These are phyloP conservation scores for Umbilicaria muhlenbergii DNA, from an alignment of 495 filamentous ascomycete genomes.

Conservation along the genomic window DNA sequence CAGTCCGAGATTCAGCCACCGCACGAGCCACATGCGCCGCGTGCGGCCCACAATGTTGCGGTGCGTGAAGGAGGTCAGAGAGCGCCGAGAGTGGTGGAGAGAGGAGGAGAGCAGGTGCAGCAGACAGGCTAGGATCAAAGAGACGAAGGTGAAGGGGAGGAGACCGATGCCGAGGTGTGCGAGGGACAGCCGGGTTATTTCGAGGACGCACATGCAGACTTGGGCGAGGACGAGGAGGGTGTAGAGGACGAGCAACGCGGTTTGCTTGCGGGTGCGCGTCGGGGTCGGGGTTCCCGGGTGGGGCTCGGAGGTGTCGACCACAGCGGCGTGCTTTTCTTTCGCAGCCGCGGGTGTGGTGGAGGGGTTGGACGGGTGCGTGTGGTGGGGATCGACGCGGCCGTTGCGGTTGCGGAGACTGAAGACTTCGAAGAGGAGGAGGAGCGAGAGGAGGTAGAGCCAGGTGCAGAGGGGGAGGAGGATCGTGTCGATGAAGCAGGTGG, in stretches of 20 bases:
- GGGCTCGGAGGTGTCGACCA: neutral
- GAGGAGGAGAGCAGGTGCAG: conserved; percentile 1
- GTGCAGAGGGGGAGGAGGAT: conserved; percentile 21
- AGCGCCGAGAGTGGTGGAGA: no score
- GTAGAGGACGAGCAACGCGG: conserved; percentile 10
- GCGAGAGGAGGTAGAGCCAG: conserved; percentile 14
- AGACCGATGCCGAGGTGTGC: conserved; percentile 18
- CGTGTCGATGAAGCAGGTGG: conserved; percentile 22
- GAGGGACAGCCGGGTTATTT: conserved; percentile 18
- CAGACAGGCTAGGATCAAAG: conserved; percentile 10
- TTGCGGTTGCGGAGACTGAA: conserved; percentile 3
- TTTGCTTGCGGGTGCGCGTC: conserved; percentile 2
- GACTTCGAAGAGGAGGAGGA: conserved; percentile 11
- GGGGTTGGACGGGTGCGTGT: neutral
- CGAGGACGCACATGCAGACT: conserved; percentile 18
- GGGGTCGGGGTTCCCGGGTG: neutral
- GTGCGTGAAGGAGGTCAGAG: no score
- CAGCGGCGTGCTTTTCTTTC: conserved; percentile 3
- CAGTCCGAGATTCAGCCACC: conserved; percentile 14
- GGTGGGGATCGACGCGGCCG: conserved; percentile 4
- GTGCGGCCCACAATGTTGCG: conserved; percentile 4
- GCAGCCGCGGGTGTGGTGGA: neutral
- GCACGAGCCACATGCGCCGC: conserved; percentile 7
- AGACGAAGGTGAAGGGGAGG: conserved; percentile 17
- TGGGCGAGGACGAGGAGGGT: conserved; percentile 16